A percentile compares a stretch with the other conserved stretches of the same genome.
Conservation (phyloP, 2,329 filamentous ascomycete genomes). For the Colletotrichum sp. region DNA sequence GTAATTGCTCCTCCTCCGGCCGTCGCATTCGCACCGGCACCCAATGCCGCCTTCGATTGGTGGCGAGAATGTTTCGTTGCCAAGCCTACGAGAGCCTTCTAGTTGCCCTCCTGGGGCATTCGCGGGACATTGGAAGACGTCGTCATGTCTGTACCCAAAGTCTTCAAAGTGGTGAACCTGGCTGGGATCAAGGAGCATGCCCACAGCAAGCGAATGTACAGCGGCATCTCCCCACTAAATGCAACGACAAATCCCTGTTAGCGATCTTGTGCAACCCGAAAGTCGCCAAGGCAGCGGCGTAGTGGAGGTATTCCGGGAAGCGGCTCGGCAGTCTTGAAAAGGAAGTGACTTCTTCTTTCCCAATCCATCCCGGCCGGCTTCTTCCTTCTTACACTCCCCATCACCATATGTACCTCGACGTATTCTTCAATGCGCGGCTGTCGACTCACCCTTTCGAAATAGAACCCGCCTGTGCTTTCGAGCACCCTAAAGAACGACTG, state of each 20-base stretch:
- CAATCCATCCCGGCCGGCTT: background rate
- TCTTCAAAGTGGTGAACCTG: constrained; percentile 50
- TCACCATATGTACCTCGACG: background rate
- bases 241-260: background rate
- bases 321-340: background rate
- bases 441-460: constrained; percentile 43
- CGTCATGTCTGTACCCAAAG: constrained; percentile 46
- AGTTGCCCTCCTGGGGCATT: constrained; percentile 43
- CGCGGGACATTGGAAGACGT: constrained; percentile 34
- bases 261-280: background rate
- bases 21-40: constrained; percentile 46
- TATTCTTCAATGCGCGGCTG: background rate
- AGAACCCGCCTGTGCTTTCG: constrained; percentile 47
- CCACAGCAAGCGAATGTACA: constrained; percentile 47
- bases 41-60: constrained; percentile 41
- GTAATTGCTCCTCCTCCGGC: constrained; percentile 35
- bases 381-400: background rate
- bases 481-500: constrained; percentile 45
- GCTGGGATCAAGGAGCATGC: constrained; percentile 42
- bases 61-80: constrained; percentile 28
- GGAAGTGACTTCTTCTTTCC: background rate
- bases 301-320: background rate
- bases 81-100: constrained; percentile 33
- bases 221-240: constrained; percentile 49
- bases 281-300: background rate